phyloP scores from a whole-genome alignment of 495 filamentous ascomycete genomes.

The Acidomyces sp. region DNA sequence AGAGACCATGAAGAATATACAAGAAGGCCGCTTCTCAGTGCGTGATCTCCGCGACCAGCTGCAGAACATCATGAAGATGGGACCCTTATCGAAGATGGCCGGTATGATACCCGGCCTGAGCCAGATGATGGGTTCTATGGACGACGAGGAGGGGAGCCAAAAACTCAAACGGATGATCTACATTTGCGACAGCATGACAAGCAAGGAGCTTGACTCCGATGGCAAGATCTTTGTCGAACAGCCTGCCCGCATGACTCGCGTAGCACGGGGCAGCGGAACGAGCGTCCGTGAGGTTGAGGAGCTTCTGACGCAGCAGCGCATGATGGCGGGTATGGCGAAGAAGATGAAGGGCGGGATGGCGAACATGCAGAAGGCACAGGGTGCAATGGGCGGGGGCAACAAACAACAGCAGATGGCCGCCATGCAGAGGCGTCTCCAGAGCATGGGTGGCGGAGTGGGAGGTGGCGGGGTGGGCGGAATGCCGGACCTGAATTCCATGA shows the following conservation, averaged over 20 bases:
- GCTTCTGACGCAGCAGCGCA: constrained; percentile 87
- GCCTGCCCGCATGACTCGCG: constrained; percentile 84
- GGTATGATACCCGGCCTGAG: constrained; percentile 96
- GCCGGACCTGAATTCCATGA: constrained; percentile 23
- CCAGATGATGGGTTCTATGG: constrained; percentile 84
- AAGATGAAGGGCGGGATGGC: constrained; percentile 94
- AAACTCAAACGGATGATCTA: constrained; percentile 98
- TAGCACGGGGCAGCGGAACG: constrained; percentile 81
- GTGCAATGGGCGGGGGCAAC: constrained; percentile 65
- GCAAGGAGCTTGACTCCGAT: constrained; percentile 85
- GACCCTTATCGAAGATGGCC: constrained; percentile 89
- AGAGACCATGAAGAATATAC: constrained; percentile 97
- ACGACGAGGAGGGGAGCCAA: constrained; percentile 84
- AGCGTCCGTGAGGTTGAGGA: constrained; percentile 92
- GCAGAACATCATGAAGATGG: constrained; percentile 99
- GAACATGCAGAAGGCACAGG: constrained; percentile 89
- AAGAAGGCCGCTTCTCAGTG: constrained; percentile 89
- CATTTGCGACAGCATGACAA: constrained; percentile 96
- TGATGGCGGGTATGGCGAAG: constrained; percentile 99
- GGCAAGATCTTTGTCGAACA: constrained; percentile 89
- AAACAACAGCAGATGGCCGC: constrained; percentile 89
- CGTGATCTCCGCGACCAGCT: constrained; percentile 92
- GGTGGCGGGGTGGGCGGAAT: constrained; percentile 20
- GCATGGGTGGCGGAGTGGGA: constrained; percentile 56
- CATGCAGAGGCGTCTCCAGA: constrained; percentile 89